Percentiles rank a stretch among this genome's conserved stretches.
Evolutionary conservation across 2,329 filamentous ascomycete genomes (phyloP).

Genomic region (Pezicula carpinea): DNA sequence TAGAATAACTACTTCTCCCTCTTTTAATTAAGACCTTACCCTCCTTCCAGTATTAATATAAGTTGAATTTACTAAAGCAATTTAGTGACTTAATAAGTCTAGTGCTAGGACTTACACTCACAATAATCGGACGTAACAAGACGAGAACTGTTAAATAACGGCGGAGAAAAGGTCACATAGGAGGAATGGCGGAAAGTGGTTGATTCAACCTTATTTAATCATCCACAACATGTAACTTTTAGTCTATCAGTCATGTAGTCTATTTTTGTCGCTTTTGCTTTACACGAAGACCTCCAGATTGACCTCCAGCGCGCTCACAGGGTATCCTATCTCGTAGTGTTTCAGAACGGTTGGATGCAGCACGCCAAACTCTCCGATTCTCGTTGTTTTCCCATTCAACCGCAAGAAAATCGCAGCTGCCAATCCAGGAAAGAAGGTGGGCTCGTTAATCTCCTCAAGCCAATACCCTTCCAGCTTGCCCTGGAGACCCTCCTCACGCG

Average conservation of each 20-base stretch:
- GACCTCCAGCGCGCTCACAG: constrained; percentile 89
- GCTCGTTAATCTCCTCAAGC: constrained; percentile 88
- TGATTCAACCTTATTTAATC: too few species aligned
- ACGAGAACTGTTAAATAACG: too few species aligned
- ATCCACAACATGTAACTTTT: too few species aligned
- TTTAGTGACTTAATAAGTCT: too few species aligned
- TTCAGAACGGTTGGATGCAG: constrained; percentile 89
- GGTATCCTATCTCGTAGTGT: constrained; percentile 89
- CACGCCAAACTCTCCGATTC: constrained; percentile 89
- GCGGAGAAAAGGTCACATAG: too few species aligned
- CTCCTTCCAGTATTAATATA: too few species aligned
- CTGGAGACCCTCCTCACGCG: constrained; percentile 63
- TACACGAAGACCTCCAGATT: constrained; percentile 92
- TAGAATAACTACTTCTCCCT: too few species aligned
- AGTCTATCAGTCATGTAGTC: not conserved
- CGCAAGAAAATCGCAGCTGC: constrained; percentile 80
- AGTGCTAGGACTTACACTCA: too few species aligned
- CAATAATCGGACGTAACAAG: too few species aligned
- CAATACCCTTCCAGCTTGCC: constrained; percentile 72
- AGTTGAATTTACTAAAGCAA: too few species aligned
- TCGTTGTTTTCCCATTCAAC: constrained; percentile 65
- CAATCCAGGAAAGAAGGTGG: constrained; percentile 88
- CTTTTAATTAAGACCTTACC: too few species aligned
- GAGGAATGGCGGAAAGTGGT: too few species aligned
- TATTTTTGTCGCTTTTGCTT: constrained; percentile 4